Base-by-base conservation (phyloP, 495 filamentous ascomycete genomes). In the Penicillium robsamsonii region DNA sequence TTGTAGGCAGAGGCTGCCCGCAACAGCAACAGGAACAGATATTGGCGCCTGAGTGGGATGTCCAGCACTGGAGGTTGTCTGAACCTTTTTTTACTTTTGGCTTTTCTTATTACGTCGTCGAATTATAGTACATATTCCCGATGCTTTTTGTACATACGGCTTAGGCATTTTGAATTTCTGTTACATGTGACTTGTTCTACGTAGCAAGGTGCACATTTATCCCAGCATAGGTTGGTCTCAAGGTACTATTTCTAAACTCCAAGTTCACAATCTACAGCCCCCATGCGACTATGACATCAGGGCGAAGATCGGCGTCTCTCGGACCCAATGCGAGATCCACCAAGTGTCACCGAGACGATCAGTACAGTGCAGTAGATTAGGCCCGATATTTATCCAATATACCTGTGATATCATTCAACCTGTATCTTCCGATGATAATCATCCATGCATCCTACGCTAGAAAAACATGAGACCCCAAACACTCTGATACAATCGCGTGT, bases 61-160 rank as follows among this genome's bases (percentile, higher is more conserved):
- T 20, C 15, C 24, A 6, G 12, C 29, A 53, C 12, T 29, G 52
- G 42, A 46, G 52, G 43, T 46, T 40, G 47, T 38, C 42, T 52
- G 42, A 22, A 27, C 15, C 2, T 22, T 35, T 56, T 41, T 46
- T 18, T 24, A 7, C 24, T 46, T 22, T 55, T 31, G 12, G 8
- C 20, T 41, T 53, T 31, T 18, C 49, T 41, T 37, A 12, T 20
- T 52, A 30, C n/a, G n/a, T 42, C 24, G 35, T 42, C 24, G 35
- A 11, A 15, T 40, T 46, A 18, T 22, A 44, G 56, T 44, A 53
- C 40, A 57, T 58, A 37, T 25, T 40, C 22, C 20, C 15, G 12
- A 49, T 45, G 38, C 55, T 17, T 35, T 40, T 24, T 31, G 22
- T 48, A 46, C 24, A 46, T 53, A 58, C n/a, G 46, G 7, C 17